Evolutionary conservation across 2,329 filamentous ascomycete genomes (phyloP), one percentile per base, ranked within the genome.

Genomic region (Pseudocercospora fuligena): DNA sequence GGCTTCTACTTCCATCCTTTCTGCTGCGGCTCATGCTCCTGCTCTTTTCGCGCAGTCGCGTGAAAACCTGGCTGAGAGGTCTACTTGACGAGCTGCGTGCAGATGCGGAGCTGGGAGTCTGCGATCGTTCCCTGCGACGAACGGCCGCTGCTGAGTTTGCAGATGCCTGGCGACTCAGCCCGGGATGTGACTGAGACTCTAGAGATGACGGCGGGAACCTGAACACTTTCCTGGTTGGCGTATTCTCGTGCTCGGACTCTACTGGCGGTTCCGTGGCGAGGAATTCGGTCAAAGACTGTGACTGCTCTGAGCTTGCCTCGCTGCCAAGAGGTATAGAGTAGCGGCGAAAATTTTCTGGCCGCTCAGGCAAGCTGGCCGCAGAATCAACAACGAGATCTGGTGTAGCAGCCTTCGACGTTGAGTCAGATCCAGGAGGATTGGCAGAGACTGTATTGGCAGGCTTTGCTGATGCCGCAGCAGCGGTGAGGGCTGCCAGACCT

Each of bases 51-150:
- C 60, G 62, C 16, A 71, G 33, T 11, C 69, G 60, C 25, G 64
- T 66, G 31, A 71, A 68, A 5, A 66, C 69, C 25, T 67, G 67
- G 29, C 69, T 71, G 5, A 69, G 59, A 12, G 69, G 67, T 19
- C 68, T 51, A 25, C 62, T 65, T 21, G 66, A 65, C 1, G 60
- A 64, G 11, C 31, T 31, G 9, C 49, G 36, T 21, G 51, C 51
- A n/a, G 51, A 56, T 5, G 19, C 33, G 5, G 62, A 62, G 36
- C 53, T 62, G n/a, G 63, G 66, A 19, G 66, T 68, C 16, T 65
- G 56, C 56, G 56, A 58, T 58, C 56, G 56, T 40, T 58, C 56
- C 11, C 56, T 12, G 31, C 56, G 56, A 43, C 31, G 29, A 23
- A 58, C 1, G 9, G 56, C 56, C 21, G 25, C 29, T 19, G 56